Evolutionary conservation across 2,329 filamentous ascomycete species (phyloP).

Genomic region (Trichoderma sp.): DNA sequence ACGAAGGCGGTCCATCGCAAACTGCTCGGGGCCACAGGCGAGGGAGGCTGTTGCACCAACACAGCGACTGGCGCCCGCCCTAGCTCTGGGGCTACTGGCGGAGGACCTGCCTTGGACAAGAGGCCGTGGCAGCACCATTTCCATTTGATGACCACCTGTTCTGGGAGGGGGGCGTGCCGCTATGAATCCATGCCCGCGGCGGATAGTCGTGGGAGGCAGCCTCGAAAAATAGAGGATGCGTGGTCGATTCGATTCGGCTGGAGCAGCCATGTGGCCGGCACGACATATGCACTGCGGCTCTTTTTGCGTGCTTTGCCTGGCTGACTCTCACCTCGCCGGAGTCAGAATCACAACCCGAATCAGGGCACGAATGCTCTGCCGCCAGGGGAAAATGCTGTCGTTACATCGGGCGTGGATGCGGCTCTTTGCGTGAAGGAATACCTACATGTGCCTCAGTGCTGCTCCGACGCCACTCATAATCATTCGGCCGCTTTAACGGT

Average conservation of each 20-base stretch:
- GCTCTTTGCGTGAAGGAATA: background rate
- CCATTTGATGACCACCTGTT: background rate
- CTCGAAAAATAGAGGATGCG: slow-evolving; percentile 1
- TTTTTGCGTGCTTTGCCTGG: background rate
- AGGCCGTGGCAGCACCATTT: background rate
- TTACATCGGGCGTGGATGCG: slow-evolving; percentile 5
- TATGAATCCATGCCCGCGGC: slow-evolving; percentile 7
- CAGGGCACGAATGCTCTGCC: background rate
- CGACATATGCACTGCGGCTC: background rate
- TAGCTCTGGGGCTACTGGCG: slow-evolving; percentile 15
- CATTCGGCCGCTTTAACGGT: background rate
- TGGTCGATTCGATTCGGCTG: background rate
- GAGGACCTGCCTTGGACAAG: slow-evolving; percentile 11
- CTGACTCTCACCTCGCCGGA: background rate
- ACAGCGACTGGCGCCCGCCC: slow-evolving; percentile 17
- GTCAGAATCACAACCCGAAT: background rate
- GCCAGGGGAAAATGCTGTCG: background rate
- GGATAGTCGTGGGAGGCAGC: slow-evolving; percentile 3
- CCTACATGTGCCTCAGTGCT: too few relatives aligned
- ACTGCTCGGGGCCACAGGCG: slow-evolving; percentile 11
- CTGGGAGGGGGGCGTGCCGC: slow-evolving; percentile 20
- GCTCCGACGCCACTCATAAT: background rate
- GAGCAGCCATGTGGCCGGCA: background rate
- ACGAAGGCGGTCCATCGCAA: slow-evolving; percentile 14
- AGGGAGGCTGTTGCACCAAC: slow-evolving; percentile 18